These are phyloP conservation scores for Collybiopsis luxurians DNA, from an alignment of 768 basidiomycete species.

Conservation along the genomic window DNA sequence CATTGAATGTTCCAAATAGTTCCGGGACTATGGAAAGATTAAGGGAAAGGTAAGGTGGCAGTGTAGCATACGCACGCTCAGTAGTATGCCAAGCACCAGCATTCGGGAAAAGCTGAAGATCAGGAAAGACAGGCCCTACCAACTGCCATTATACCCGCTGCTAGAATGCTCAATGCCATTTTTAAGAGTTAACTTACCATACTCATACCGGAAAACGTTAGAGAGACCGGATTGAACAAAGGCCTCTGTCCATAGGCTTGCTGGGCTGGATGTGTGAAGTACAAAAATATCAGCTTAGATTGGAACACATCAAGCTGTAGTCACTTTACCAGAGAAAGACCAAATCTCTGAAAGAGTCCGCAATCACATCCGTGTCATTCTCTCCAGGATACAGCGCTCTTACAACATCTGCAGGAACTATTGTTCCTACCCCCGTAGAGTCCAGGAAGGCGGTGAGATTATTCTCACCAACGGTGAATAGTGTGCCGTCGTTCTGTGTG, in stretches of 20 bases:
- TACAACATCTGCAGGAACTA: conserved; percentile 8
- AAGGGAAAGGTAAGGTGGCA: neutral
- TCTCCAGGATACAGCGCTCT: conserved; percentile 13
- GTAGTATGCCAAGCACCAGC: conserved; percentile 21
- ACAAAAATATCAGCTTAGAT: no score
- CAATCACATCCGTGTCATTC: conserved; percentile 11
- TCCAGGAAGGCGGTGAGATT: conserved; percentile 7
- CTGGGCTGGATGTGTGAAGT: conserved; percentile 7
- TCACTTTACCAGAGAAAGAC: conserved; percentile 11
- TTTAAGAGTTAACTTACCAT: conserved; percentile 1
- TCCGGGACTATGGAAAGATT: conserved; percentile 10
- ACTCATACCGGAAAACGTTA: conserved; percentile 14
- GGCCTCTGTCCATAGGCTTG: conserved; percentile 7
- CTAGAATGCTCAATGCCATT: no score
- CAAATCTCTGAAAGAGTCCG: conserved; percentile 6
- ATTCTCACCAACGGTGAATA: conserved; percentile 7
- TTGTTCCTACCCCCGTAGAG: neutral
- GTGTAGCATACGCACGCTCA: conserved; percentile 12
- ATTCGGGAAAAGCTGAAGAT: conserved; percentile 19
- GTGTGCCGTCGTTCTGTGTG: conserved; percentile 12
- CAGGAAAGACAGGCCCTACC: conserved; percentile 14
- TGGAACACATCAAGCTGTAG: no score
- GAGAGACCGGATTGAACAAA: conserved; percentile 11
- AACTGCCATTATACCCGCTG: no score
- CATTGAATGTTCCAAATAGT: conserved; percentile 25